Percentiles rank a stretch among this genome's conserved stretches.
phyloP scores from a whole-genome alignment of 129 eudicot genomes.

The Heracleum sosnowskyi region DNA sequence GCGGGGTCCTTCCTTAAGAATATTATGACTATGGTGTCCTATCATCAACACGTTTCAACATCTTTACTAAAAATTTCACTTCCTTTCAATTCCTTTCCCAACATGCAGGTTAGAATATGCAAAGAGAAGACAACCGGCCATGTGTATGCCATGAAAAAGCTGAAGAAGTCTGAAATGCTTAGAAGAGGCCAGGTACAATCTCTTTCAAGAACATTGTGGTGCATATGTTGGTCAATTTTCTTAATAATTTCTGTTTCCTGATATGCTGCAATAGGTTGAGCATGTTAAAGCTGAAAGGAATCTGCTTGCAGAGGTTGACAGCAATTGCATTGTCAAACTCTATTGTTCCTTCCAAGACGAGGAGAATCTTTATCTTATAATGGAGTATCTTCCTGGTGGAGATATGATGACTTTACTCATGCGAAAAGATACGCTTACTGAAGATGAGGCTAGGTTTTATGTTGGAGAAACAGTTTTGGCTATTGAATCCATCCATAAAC shows the following conservation, averaged over 20 bases:
- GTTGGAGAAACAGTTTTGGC: slow-evolving; percentile 94
- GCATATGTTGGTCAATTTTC: slow-evolving; percentile 6
- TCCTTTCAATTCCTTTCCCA: slow-evolving; percentile 1
- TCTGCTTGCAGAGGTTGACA: slow-evolving; percentile 89
- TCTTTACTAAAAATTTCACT: background rate
- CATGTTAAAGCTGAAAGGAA: slow-evolving; percentile 98
- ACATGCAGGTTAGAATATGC: slow-evolving; percentile 73
- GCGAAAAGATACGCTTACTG: slow-evolving; percentile 87
- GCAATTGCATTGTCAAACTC: slow-evolving; percentile 94
- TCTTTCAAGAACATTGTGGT: background rate
- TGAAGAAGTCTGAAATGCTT: slow-evolving; percentile 95
- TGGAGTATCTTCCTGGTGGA: slow-evolving; percentile 98
- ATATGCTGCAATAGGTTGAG: slow-evolving; percentile 54
- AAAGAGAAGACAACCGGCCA: slow-evolving; percentile 86
- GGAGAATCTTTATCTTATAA: slow-evolving; percentile 79
- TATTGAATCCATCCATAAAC: slow-evolving; percentile 89
- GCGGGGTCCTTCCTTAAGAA: background rate
- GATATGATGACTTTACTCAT: slow-evolving; percentile 97
- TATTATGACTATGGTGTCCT: background rate
- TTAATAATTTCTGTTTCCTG: background rate
- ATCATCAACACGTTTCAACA: background rate
- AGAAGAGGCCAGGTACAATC: slow-evolving; percentile 85
- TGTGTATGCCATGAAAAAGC: slow-evolving; percentile 96
- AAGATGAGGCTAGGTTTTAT: slow-evolving; percentile 86
- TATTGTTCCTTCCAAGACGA: slow-evolving; percentile 97